phyloP scores from a whole-genome alignment of 1,284 basidiomycete genomes.

The Singerocomus inundabilis region DNA sequence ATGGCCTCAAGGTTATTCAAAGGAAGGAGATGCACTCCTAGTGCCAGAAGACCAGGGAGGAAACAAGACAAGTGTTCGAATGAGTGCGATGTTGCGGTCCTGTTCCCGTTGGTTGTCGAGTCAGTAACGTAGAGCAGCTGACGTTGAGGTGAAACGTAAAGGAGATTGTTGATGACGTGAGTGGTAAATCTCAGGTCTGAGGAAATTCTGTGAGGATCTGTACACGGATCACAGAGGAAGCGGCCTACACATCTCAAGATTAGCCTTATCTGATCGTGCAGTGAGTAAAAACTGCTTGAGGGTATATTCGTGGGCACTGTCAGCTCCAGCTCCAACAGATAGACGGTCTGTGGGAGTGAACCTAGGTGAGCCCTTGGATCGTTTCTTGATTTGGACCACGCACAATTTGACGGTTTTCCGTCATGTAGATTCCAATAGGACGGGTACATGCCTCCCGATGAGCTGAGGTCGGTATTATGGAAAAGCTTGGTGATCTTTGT shows the following conservation, averaged over 20 bases:
- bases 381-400: slow-evolving; percentile 17
- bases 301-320: slow-evolving; percentile 75
- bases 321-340: slow-evolving; percentile 63
- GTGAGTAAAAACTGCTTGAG: slow-evolving; percentile 72
- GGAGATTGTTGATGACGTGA: slow-evolving; percentile 59
- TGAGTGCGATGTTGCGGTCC: slow-evolving; percentile 43
- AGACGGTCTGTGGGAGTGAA: slow-evolving; percentile 39
- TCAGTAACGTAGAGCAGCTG: slow-evolving; percentile 72
- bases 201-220: slow-evolving; percentile 5
- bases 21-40: slow-evolving; percentile 63
- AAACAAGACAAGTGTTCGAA: slow-evolving; percentile 81
- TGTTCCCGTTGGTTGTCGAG: slow-evolving; percentile 32
- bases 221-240: background rate
- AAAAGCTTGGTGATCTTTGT: slow-evolving; percentile 51
- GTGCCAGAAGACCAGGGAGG: slow-evolving; percentile 72
- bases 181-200: slow-evolving; percentile 60
- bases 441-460: slow-evolving; percentile 56
- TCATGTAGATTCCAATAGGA: slow-evolving; percentile 45
- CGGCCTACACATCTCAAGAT: slow-evolving; percentile 62
- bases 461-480: slow-evolving; percentile 41
- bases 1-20: slow-evolving; percentile 47
- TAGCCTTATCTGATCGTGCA: slow-evolving; percentile 53
- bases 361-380: slow-evolving; percentile 2
- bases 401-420: slow-evolving; percentile 43
- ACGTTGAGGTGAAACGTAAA: slow-evolving; percentile 65